These are phyloP conservation scores for Trichoderma erinaceum DNA, from an alignment of 495 filamentous ascomycete species.

Conservation along the genomic window DNA sequence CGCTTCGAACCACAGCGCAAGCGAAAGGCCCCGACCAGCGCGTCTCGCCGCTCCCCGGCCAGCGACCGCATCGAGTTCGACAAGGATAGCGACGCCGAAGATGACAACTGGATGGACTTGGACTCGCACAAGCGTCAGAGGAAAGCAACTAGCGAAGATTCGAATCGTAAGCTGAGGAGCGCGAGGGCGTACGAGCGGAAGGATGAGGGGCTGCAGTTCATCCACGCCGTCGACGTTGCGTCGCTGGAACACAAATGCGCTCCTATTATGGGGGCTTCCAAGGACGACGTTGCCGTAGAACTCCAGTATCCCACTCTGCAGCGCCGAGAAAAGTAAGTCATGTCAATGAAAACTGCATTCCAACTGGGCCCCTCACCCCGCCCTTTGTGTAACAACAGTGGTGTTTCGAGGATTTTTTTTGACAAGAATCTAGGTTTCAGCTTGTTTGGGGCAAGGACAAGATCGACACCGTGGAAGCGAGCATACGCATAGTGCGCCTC, in stretches of 20 bases:
- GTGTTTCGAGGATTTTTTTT: neutral
- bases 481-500: conserved; percentile 67
- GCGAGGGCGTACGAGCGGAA: conserved; percentile 52
- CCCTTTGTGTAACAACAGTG: neutral
- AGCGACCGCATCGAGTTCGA: conserved; percentile 24
- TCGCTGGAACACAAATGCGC: conserved; percentile 44
- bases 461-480: conserved; percentile 81
- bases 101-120: conserved; percentile 30
- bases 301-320: conserved; percentile 70
- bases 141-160: conserved; percentile 34
- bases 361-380: neutral
- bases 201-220: conserved; percentile 44
- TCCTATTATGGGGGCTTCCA: conserved; percentile 38
- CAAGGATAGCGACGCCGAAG: conserved; percentile 30
- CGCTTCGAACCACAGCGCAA: conserved; percentile 28
- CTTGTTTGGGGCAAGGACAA: conserved; percentile 72
- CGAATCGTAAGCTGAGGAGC: conserved; percentile 53
- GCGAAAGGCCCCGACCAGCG: conserved; percentile 16
- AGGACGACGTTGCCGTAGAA: conserved; percentile 49
- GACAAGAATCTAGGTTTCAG: conserved; percentile 55
- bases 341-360: neutral
- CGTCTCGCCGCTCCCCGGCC: conserved; percentile 23
- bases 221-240: conserved; percentile 66
- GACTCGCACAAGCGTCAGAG: conserved; percentile 32
- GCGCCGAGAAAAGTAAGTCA: conserved; percentile 56